Base-by-base conservation (phyloP, 306 rosid species). In the Vigna reflexopilosa region DNA sequence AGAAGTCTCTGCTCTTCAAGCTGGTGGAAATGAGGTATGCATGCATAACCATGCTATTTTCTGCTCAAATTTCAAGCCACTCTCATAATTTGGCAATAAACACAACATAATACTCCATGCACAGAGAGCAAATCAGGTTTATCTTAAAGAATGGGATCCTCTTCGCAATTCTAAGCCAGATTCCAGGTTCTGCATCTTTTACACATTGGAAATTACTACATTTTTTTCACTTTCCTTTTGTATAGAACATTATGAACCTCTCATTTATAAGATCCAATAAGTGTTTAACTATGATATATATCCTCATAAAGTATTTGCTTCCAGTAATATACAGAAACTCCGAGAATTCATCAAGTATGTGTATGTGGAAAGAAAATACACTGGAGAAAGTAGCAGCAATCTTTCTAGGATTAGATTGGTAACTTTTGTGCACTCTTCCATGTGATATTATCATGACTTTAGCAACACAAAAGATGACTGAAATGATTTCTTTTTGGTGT, bases 1-100 rank as follows among this genome's bases (percentile, higher is more conserved):
- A 77, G 99, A 95, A 86, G 97, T 91, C 19, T 51, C 57, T 73
- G 90, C 97, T 69, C 96, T 93, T 80, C 94, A 93, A 82, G 85
- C 90, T 10, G 98, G 96, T n/a, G 99, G 99, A 26, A 95, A 95
- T 85, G 94, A 90, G 89, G 99, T 95, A 47, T 68, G 84, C 70
- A 77, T 59, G 2, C 38, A 5, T 30, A 30, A 30, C 55, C 51
- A 49, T 63, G 57, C 30, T 9, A 16, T 30, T 63, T 66, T 68
- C 15, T 48, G 28, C 67, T 67, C 4, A 58, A 32, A 20, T 20
- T 38, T 10, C 56, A 52, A 40, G 47, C 36, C 40, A 4, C 76
- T 58, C 76, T 58, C 9, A 30, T 62, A 44, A 45, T 54, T 44
- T 82, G 2, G 3, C 49, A 75, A 42, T 57, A 16, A 42, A 66